Conservation (phyloP, 768 basidiomycete genomes). For the Trametes meyenii region DNA sequence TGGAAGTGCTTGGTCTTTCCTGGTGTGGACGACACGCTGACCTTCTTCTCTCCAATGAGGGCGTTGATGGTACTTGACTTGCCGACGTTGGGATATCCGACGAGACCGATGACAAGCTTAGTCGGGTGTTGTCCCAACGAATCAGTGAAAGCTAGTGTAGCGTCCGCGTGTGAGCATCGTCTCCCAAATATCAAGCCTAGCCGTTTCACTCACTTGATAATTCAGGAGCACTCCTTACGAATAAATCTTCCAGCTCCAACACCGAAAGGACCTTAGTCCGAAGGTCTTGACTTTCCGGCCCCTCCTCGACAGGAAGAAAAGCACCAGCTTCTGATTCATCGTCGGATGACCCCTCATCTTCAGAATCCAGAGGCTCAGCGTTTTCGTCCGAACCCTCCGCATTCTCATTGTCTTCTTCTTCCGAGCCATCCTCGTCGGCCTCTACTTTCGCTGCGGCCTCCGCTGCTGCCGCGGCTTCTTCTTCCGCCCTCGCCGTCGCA, state of each 20-base stretch:
- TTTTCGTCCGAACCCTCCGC: slow-evolving; percentile 37
- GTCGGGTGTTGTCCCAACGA: slow-evolving; percentile 55
- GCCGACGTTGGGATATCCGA: slow-evolving; percentile 98
- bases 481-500: slow-evolving; percentile 33
- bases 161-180: background rate
- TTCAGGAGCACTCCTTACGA: slow-evolving; percentile 70
- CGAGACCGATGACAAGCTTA: slow-evolving; percentile 83
- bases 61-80: slow-evolving; percentile 99
- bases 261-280: slow-evolving; percentile 83
- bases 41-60: slow-evolving; percentile 93
- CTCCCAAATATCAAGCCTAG: background rate
- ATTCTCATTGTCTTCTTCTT: slow-evolving; percentile 25
- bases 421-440: slow-evolving; percentile 22
- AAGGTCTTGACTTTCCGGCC: slow-evolving; percentile 56
- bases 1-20: slow-evolving; percentile 99
- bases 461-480: slow-evolving; percentile 33
- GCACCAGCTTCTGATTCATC: slow-evolving; percentile 38
- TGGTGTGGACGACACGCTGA: slow-evolving; percentile 96
- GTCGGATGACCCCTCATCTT: slow-evolving; percentile 37
- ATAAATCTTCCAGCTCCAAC: slow-evolving; percentile 84
- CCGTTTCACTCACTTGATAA: slow-evolving; percentile 52
- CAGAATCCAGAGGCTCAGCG: slow-evolving; percentile 17
- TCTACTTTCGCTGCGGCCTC: slow-evolving; percentile 18
- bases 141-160: slow-evolving; percentile 59
- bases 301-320: slow-evolving; percentile 55